Conservation (phyloP, 2,329 filamentous ascomycete genomes). For the Aspergillus sclerotialis region DNA sequence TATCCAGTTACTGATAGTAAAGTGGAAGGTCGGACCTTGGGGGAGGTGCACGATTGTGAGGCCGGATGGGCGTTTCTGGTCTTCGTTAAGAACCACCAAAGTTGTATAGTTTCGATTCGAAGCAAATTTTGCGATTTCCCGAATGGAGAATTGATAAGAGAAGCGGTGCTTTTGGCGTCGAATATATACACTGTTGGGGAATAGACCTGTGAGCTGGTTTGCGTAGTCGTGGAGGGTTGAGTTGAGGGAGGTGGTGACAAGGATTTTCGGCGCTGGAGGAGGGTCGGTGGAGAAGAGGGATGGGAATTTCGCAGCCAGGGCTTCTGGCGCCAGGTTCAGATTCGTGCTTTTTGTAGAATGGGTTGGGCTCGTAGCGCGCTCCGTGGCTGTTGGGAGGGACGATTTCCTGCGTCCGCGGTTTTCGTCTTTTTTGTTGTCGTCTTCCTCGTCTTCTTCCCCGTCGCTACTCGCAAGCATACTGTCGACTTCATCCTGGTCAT, state of each 20-base stretch:
- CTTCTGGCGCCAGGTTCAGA: constrained; percentile 54
- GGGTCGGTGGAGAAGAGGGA: constrained; percentile 47
- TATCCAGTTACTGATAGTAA: constrained; percentile 83
- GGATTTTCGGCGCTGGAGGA: constrained; percentile 67
- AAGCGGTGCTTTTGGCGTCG: constrained; percentile 76
- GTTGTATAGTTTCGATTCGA: constrained; percentile 75
- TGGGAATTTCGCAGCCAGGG: constrained; percentile 55
- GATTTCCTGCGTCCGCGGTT: constrained; percentile 27
- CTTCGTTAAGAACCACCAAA: constrained; percentile 79
- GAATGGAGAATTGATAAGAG: constrained; percentile 82
- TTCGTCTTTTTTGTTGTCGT: constrained; percentile 38
- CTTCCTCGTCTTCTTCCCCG: constrained; percentile 42
- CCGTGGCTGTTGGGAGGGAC: constrained; percentile 31
- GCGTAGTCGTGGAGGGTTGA: constrained; percentile 82
- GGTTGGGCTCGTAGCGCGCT: constrained; percentile 49
- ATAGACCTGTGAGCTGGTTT: constrained; percentile 67
- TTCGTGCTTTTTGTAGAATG: constrained; percentile 53
- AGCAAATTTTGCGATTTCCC: constrained; percentile 84
- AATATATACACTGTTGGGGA: constrained; percentile 76
- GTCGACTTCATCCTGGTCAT: constrained; percentile 56
- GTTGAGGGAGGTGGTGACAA: constrained; percentile 87
- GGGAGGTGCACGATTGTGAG: constrained; percentile 81
- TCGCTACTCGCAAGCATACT: constrained; percentile 66
- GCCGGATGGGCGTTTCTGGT: constrained; percentile 75
- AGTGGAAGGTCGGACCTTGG: constrained; percentile 83